Percentiles rank a stretch among this genome's conserved stretches.
phyloP scores from a whole-genome alignment of 805 yeast genomes.

The Candida chilensis region DNA sequence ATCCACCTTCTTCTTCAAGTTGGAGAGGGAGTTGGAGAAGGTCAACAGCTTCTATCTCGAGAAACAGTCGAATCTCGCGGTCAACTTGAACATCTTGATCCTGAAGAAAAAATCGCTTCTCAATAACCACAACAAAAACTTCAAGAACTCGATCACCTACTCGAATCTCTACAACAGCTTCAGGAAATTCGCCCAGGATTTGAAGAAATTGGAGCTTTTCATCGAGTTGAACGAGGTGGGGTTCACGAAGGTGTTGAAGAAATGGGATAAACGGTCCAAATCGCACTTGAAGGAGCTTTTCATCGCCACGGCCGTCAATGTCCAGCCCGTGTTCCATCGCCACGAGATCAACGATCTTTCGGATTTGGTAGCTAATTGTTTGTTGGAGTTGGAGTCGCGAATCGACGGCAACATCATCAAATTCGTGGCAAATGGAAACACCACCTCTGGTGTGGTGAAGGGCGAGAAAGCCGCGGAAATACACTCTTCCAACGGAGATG shows the following conservation, averaged over 20 bases:
- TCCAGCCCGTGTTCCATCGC: conserved; percentile 93
- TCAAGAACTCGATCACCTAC: conserved; percentile 66
- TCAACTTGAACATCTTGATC: conserved; percentile 67
- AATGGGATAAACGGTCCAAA: conserved; percentile 96
- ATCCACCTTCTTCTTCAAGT: conserved; percentile 79
- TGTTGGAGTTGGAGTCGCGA: conserved; percentile 64
- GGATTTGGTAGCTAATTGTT: conserved; percentile 58
- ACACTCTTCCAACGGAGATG: too few species aligned
- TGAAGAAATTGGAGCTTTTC: conserved; percentile 84
- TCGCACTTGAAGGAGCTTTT: conserved; percentile 91
- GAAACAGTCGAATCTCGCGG: conserved; percentile 80
- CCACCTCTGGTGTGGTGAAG: too few species aligned
- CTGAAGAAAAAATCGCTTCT: conserved; percentile 56
- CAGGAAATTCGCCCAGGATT: conserved; percentile 81
- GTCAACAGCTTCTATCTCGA: conserved; percentile 88
- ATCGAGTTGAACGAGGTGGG: conserved; percentile 94
- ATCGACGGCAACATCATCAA: conserved; percentile 34
- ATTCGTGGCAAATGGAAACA: too few species aligned
- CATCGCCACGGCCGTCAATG: conserved; percentile 85
- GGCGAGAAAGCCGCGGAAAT: too few species aligned
- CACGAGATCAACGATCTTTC: conserved; percentile 78
- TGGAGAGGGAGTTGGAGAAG: conserved; percentile 92
- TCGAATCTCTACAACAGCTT: conserved; percentile 81
- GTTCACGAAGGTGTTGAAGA: conserved; percentile 88
- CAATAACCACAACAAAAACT: conserved; percentile 19